Evolutionary conservation across 257 asterid species (phyloP), one percentile per base, ranked within the genome.

Genomic region (Solanum bulbocastanum): DNA sequence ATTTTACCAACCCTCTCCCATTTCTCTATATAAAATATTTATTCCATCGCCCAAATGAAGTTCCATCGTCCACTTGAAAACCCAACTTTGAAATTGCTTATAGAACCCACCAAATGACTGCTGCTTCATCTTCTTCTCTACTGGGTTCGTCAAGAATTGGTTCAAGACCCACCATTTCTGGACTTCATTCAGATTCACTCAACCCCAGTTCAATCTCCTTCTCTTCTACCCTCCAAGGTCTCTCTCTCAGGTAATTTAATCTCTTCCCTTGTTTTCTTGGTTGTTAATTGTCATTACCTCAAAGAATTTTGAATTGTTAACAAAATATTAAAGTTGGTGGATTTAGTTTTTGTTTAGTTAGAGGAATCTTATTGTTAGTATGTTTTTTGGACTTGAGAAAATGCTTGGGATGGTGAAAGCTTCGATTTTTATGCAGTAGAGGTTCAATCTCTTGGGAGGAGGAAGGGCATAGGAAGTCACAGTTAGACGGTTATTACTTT

Each of bases 161-260:
- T 66, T 66, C 82, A 52, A 71, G 10, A 36, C 46, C 32, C 6
- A 40, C 30, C 62, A 25, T 40, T 73, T 40, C 82, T 23, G 86
- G 90, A 22, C 36, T 83, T 46, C 89, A 33, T 5, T 35, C 89
- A 9, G 91, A 90, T 69, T 87, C 90, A 40, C 87, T 32, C 71
- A 85, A 84, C 83, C 84, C 91, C 23, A 82, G 86, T 32, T 90
- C 94, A 22, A 87, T 93, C 35, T 91, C 94, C 32, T 89, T 94
- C 89, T 90, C 96, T 82, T 94, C 98, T 85, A 93, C 88, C 86
- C 85, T 93, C 87, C 91, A 86, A 32, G 12, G 69, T 52, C 39
- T 89, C 68, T 88, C 93, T 52, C 65, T 93, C 86, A 92, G 86
- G 98, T 94, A 91, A 91, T 83, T 87, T 32, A 27, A 36, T 44